Evolutionary conservation across 2,329 filamentous ascomycete genomes (phyloP), one percentile per base, ranked within the genome.

Genomic region (Aspergillus ochraceoroseus): DNA sequence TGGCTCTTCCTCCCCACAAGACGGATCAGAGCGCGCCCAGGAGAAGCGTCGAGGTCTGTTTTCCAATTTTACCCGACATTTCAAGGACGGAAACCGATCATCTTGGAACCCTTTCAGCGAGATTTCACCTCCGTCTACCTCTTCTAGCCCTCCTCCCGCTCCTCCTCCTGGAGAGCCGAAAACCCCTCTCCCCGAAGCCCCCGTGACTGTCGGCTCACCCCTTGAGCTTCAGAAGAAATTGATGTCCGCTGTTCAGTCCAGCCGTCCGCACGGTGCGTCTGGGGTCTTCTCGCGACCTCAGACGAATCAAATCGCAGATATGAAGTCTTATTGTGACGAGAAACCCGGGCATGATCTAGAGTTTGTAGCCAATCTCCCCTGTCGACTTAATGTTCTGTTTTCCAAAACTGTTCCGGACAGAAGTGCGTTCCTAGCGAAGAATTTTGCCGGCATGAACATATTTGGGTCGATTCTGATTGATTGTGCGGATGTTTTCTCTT

Each of bases 281-380:
- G 70, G 72, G 7, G 66, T 95, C n/a, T 90, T 86, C 65, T 80
- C 78, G 3, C 77, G 79, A 14, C 87, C 87, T 0, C 70, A 78
- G 38, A 82, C 84, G 23, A 82, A 79, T 46, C 70, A 82, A 35
- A 81, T 95, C 51, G 84, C 84, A 57, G 88, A 95, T 62, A 84
- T 87, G 52, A 78, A 82, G 26, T 84, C 85, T 0, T 95, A 95
- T 66, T 95, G 89, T 62, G 89, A 95, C 67, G 76, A 79, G 51
- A 82, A 72, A 15, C 79, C 84, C 2, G 80, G 79, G 1, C 79
- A 88, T 42, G 81, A 94, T 62, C 78, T 95, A 7, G 71, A 71
- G 11, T 82, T 83, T 55, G 74, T 80, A 8, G 83, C 82, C 3
- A 80, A 85, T 31, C 77, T 85, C 3, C 76, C 79, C 2, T 80